These are phyloP conservation scores for Taxillus chinensis DNA, from an alignment of 164 flowering plant species.

Conservation along the genomic window DNA sequence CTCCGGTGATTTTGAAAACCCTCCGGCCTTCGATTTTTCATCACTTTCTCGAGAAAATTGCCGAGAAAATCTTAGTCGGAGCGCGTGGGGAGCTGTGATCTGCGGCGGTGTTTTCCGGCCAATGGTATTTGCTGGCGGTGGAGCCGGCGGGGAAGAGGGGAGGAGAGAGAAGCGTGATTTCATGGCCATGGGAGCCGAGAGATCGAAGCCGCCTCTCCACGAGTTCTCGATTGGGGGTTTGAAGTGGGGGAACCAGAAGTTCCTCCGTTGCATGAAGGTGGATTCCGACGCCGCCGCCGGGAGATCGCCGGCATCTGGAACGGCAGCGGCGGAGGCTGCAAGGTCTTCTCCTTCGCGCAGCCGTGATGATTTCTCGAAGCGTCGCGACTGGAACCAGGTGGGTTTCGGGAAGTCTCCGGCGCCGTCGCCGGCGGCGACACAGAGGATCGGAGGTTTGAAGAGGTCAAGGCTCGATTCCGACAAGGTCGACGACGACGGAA, in stretches of 20 bases:
- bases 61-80: background rate
- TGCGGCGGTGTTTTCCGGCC: background rate
- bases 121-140: constrained; percentile 22
- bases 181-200: constrained; percentile 29
- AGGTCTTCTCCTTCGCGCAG: background rate
- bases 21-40: background rate
- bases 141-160: constrained; percentile 6
- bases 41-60: background rate
- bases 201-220: constrained; percentile 56
- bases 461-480: constrained; percentile 1
- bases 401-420: background rate
- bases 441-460: constrained; percentile 3
- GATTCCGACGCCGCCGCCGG: constrained; percentile 8
- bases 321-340: no score
- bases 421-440: background rate
- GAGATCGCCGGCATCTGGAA: background rate
- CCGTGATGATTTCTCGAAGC: background rate
- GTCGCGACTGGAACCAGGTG: background rate
- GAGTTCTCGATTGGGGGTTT: constrained; percentile 52
- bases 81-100: background rate
- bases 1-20: background rate
- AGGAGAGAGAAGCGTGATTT: background rate
- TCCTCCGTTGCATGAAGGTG: constrained; percentile 46
- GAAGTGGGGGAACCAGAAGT: constrained; percentile 58
- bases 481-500: constrained; percentile 25